Percentiles rank a stretch among this genome's conserved stretches.
These are phyloP conservation scores for Clonostachys solani DNA, from an alignment of 2,329 filamentous ascomycete genomes.

Conservation along the genomic window DNA sequence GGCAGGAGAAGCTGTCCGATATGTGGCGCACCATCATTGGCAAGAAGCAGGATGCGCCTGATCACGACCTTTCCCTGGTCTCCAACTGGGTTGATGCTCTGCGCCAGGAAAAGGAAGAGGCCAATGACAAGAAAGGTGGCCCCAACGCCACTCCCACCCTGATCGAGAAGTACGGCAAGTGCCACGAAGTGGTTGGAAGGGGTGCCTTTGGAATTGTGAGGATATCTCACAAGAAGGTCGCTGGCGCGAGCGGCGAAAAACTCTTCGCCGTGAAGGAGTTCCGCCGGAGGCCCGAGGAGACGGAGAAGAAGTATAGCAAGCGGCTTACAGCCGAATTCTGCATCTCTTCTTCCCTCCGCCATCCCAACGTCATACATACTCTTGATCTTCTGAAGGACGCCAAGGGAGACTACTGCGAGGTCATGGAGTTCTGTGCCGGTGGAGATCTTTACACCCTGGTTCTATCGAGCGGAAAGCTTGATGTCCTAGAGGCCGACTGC, in stretches of 20 bases:
- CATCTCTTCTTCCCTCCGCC: conserved; percentile 92
- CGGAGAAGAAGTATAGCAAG: conserved; percentile 96
- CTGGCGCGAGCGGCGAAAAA: conserved; percentile 78
- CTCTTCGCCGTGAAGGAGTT: conserved; percentile 98
- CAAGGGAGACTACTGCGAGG: conserved; percentile 97
- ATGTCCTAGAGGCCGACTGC: conserved; percentile 90
- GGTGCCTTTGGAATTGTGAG: conserved; percentile 96
- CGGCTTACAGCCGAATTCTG: conserved; percentile 96
- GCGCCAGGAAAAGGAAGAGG: conserved; percentile 82
- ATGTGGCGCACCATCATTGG: conserved; percentile 86
- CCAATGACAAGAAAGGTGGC: conserved; percentile 73
- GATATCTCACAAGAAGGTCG: conserved; percentile 92
- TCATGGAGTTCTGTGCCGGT: conserved; percentile 98
- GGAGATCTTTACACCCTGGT: conserved; percentile 94
- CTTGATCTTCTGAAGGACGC: conserved; percentile 92
- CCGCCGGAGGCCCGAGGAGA: conserved; percentile 88
- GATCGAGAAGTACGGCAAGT: conserved; percentile 97
- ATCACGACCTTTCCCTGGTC: conserved; percentile 86
- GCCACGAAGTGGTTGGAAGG: conserved; percentile 92
- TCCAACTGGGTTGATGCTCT: conserved; percentile 95
- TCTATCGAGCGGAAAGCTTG: conserved; percentile 84
- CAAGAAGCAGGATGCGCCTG: conserved; percentile 68
- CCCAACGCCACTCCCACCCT: conserved; percentile 69
- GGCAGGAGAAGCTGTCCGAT: conserved; percentile 91
- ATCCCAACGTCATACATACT: conserved; percentile 97